These are phyloP conservation scores for Leucosporidium creatinivorum DNA, from an alignment of 768 basidiomycete species.

Conservation along the genomic window DNA sequence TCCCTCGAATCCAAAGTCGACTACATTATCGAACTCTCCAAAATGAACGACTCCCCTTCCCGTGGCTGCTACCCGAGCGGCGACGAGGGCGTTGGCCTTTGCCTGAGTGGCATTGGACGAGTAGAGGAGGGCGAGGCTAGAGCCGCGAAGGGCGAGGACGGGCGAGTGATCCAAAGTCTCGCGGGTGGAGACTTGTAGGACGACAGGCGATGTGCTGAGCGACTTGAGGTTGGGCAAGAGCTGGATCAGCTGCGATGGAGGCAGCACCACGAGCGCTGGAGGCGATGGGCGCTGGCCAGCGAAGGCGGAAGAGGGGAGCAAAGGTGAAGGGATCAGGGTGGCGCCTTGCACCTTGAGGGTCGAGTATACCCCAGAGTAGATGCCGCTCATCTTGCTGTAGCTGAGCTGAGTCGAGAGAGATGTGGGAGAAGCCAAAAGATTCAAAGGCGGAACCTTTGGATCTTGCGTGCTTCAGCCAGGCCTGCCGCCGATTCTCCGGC, in stretches of 20 bases:
- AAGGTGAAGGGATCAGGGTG: slow-evolving; percentile 15
- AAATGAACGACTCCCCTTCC: slow-evolving; percentile 74
- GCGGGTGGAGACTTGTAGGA: slow-evolving; percentile 60
- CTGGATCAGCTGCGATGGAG: slow-evolving; percentile 18
- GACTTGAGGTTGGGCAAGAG: slow-evolving; percentile 43
- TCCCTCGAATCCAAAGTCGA: slow-evolving; percentile 1
- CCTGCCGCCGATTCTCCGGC: too few relatives aligned
- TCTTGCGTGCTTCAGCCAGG: too few relatives aligned
- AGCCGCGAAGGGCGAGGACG: slow-evolving; percentile 66
- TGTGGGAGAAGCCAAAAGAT: too few relatives aligned
- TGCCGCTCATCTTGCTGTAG: slow-evolving; percentile 3
- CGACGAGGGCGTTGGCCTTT: slow-evolving; percentile 81
- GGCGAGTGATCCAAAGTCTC: slow-evolving; percentile 58
- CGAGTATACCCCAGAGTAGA: slow-evolving; percentile 15
- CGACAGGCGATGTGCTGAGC: slow-evolving; percentile 59
- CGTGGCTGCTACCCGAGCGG: slow-evolving; percentile 64
- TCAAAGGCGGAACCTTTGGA: too few relatives aligned
- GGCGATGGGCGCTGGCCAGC: background rate
- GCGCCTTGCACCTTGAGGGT: slow-evolving; percentile 13
- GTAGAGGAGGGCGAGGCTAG: slow-evolving; percentile 72
- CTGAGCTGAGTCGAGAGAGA: background rate
- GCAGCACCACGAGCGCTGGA: slow-evolving; percentile 18
- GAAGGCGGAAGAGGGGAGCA: slow-evolving; percentile 15
- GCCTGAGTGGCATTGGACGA: slow-evolving; percentile 71
- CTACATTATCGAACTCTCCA: slow-evolving; percentile 49